These are phyloP conservation scores for Cicer judaicum DNA, from an alignment of 306 rosid genomes.

Conservation along the genomic window DNA sequence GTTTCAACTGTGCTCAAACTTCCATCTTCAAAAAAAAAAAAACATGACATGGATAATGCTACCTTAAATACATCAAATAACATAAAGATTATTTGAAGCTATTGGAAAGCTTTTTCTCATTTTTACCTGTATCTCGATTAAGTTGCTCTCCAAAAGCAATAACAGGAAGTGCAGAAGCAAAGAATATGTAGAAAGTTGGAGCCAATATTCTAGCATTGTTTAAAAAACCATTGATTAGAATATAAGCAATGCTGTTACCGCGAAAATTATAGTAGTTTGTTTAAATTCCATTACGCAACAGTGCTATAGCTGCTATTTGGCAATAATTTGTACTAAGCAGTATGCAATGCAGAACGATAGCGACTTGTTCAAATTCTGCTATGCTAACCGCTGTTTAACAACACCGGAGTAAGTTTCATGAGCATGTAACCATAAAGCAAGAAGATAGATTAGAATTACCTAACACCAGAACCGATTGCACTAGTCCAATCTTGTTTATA, in stretches of 20 bases:
- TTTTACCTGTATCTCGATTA: constrained; percentile 71
- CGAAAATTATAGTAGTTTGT: too few relatives aligned
- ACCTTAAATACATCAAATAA: background rate
- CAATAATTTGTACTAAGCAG: too few relatives aligned
- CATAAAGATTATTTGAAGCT: constrained; percentile 3
- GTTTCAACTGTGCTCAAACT: constrained; percentile 91
- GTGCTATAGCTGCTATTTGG: too few relatives aligned
- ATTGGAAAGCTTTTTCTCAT: background rate
- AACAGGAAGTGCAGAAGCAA: constrained; percentile 90
- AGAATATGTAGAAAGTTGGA: constrained; percentile 87
- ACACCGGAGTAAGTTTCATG: too few relatives aligned
- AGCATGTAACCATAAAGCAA: too few relatives aligned
- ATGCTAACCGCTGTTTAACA: too few relatives aligned
- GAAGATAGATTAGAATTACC: constrained; percentile 45
- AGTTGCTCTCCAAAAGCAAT: constrained; percentile 92
- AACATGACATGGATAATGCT: constrained; percentile 2
- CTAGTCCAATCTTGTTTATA: constrained; percentile 79
- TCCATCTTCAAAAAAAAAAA: constrained; percentile 57
- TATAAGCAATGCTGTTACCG: too few relatives aligned
- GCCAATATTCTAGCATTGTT: constrained; percentile 66
- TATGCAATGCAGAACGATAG: too few relatives aligned
- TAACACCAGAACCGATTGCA: constrained; percentile 58
- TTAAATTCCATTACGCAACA: too few relatives aligned
- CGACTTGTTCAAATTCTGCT: too few relatives aligned
- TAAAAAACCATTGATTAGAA: constrained; percentile 18